These are phyloP conservation scores for Digitaria exilis DNA, from an alignment of 202 grass and related monocot species.

Conservation along the genomic window DNA sequence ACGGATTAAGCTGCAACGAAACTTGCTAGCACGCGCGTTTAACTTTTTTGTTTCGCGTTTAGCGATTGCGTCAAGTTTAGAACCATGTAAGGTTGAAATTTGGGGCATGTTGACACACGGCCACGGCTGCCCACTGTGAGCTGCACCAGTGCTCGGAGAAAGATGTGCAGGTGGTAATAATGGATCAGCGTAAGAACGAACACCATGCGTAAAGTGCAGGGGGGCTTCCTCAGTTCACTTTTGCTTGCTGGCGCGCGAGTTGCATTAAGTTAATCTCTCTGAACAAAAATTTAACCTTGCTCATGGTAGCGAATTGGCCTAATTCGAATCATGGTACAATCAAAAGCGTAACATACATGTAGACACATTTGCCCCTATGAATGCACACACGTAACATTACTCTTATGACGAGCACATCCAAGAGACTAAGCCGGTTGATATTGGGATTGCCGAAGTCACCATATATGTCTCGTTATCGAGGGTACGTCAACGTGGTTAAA, in stretches of 20 bases:
- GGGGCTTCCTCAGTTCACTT: neutral
- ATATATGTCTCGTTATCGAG: no score
- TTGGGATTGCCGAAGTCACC: no score
- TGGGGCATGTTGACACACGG: neutral
- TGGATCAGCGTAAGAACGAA: neutral
- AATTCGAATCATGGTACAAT: no score
- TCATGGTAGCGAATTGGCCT: no score
- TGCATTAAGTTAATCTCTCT: neutral
- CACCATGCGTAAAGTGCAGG: neutral
- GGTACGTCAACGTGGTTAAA: no score
- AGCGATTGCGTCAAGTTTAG: conserved; percentile 15
- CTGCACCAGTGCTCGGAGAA: neutral
- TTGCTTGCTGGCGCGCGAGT: neutral
- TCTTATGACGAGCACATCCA: no score
- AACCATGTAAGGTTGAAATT: neutral
- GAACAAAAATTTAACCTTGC: neutral
- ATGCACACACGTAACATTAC: no score
- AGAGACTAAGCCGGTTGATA: no score
- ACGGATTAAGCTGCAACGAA: neutral
- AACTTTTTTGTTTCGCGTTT: neutral
- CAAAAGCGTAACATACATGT: no score
- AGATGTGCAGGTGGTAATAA: neutral
- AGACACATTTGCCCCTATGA: no score
- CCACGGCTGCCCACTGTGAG: neutral
- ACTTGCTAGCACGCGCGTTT: neutral